phyloP scores from a whole-genome alignment of 1,284 basidiomycete genomes.

The Moniliophthora roreri region DNA sequence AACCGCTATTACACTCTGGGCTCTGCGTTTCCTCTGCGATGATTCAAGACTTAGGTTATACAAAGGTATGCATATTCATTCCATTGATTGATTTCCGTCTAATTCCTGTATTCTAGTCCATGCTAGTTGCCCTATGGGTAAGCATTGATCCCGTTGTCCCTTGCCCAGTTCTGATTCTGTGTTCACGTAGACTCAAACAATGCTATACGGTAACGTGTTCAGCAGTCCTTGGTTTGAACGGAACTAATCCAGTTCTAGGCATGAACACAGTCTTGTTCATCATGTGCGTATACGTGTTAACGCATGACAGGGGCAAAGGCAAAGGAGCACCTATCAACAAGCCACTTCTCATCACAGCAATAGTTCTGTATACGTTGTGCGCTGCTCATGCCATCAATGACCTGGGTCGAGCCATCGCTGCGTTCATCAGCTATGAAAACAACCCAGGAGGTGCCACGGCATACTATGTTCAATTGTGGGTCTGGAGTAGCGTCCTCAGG shows the following conservation, averaged over 20 bases:
- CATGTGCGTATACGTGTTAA: not conserved
- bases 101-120: too few species aligned
- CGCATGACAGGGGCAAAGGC: too few species aligned
- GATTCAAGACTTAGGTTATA: too few species aligned
- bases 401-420: conserved; percentile 4
- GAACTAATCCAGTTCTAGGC: conserved; percentile 28
- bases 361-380: conserved; percentile 10
- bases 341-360: conserved; percentile 11
- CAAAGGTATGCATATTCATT: too few species aligned
- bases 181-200: too few species aligned
- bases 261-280: not conserved
- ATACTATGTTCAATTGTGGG: conserved; percentile 11
- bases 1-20: too few species aligned
- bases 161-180: too few species aligned
- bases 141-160: too few species aligned
- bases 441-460: conserved; percentile 4
- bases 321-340: not conserved
- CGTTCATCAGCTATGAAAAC: conserved; percentile 10
- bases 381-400: conserved; percentile 9
- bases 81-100: too few species aligned
- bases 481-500: conserved; percentile 10
- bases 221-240: conserved; percentile 23
- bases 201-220: too few species aligned
- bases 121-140: too few species aligned
- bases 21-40: too few species aligned